Evolutionary conservation across 75 land plant species (phyloP).

Genomic region (Picea sitchensis): DNA sequence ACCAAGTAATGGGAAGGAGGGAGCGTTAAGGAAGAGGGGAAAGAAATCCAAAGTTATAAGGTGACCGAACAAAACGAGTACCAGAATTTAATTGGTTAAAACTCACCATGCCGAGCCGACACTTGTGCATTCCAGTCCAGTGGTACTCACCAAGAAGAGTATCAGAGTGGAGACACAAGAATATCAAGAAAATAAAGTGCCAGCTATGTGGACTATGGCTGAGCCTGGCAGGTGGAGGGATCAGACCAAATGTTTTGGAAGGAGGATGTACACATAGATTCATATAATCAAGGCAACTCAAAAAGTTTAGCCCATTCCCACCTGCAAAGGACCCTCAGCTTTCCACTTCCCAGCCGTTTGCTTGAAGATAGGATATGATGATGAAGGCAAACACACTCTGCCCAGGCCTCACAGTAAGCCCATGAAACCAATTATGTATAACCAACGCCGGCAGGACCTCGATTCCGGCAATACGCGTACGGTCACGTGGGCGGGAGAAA

Average conservation of each 20-base stretch:
- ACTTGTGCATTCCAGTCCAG: neutral
- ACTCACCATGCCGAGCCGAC: neutral
- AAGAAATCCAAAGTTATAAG: neutral
- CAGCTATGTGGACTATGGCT: neutral
- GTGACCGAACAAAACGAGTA: neutral
- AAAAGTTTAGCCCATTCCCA: neutral
- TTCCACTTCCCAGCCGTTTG: neutral
- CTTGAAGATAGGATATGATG: neutral
- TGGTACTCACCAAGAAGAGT: neutral
- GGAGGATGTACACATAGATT: neutral
- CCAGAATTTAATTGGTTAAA: neutral
- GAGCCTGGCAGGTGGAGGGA: neutral
- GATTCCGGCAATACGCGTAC: neutral
- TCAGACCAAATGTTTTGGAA: neutral
- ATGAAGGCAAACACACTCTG: neutral
- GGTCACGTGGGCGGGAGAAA: neutral
- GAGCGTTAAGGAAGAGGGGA: neutral
- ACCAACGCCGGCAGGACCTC: neutral
- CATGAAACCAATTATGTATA: too few species aligned
- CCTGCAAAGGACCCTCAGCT: neutral
- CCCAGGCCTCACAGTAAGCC: too few species aligned
- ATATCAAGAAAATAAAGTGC: neutral
- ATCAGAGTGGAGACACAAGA: neutral
- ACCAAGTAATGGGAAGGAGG: neutral
- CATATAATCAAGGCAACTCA: neutral